Base-by-base conservation (phyloP, 1,284 basidiomycete genomes). In the Ceratobasidium sp. region DNA sequence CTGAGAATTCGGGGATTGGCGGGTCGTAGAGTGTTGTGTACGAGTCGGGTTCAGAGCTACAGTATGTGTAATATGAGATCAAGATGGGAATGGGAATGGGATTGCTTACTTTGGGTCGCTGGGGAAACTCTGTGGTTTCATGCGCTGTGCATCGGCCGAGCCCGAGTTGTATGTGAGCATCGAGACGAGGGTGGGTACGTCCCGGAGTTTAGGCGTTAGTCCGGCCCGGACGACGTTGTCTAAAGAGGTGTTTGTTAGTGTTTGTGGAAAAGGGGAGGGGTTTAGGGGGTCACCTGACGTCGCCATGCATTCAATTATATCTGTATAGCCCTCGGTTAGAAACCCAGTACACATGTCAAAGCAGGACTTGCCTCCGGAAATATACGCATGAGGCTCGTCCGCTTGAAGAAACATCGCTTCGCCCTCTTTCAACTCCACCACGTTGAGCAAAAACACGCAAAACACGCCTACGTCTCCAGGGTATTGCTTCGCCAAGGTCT, bases 171-270 rank as follows among this genome's bases (percentile, higher is more conserved):
- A 99, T 10, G 96, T 99, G 79, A 99, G 90, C 83, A 95, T 95
- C 3, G 90, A 87, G 78, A 98, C 88, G 68, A 99, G 91, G 80
- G 97, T 98, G 2, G 93, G 91, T 26, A 98, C 92, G 84, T 99
- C 98, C 78, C 97, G 92, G 28, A 95, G 89, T 85, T 99, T 99
- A 13, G 98, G 97, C 0, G 98, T 99, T 57, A 99, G 91, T 23
- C 98, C 98, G 1, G 98, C 98, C 65, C 98, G 94, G 78, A 99
- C 98, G 83, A 99, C 98, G 84, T 99, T 99, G 87, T 99, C 97
- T 78, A 79, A 5, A 33, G 13, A 17, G 44, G 28, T 62, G 15
- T 62, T 62, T 42, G 59, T 57, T 52, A 61, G 65, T 46, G 56
- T 57, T 48, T 33, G 66, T 42, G 20, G 59, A 48, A 9, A 15